These are phyloP conservation scores for Eimeria praecox DNA, from an alignment of 169 alveolate genomes.

Conservation along the genomic window DNA sequence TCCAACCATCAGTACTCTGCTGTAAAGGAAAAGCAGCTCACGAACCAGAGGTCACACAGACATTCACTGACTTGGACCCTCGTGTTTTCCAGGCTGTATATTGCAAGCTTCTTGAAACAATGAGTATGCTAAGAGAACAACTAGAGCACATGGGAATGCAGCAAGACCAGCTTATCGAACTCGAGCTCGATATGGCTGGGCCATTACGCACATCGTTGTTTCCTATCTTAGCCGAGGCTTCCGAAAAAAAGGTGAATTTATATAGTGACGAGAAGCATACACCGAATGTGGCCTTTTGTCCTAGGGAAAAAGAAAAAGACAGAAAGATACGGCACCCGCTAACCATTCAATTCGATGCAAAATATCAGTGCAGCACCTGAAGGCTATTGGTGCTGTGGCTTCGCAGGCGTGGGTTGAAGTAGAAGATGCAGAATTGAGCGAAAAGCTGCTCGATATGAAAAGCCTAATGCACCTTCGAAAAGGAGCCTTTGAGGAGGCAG, in stretches of 20 bases:
- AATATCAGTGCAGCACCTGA: background rate
- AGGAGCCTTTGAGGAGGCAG: slow-evolving; percentile 55
- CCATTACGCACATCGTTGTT: slow-evolving; percentile 19
- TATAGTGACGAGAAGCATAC: background rate
- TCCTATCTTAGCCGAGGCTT: slow-evolving; percentile 49
- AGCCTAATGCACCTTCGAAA: slow-evolving; percentile 43
- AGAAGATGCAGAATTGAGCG: slow-evolving; percentile 57
- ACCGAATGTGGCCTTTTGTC: background rate
- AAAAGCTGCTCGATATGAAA: slow-evolving; percentile 31
- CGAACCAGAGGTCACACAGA: background rate
- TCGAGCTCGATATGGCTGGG: slow-evolving; percentile 48
- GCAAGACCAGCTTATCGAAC: slow-evolving; percentile 42
- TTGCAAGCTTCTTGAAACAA: slow-evolving; percentile 61
- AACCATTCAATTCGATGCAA: background rate
- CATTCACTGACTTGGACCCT: slow-evolving; percentile 69
- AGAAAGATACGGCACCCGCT: no score
- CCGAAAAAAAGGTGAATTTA: slow-evolving; percentile 40
- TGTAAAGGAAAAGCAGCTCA: slow-evolving; percentile 17
- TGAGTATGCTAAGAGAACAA: background rate
- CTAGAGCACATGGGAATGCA: slow-evolving; percentile 36
- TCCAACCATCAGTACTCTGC: slow-evolving; percentile 44
- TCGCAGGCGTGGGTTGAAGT: slow-evolving; percentile 44
- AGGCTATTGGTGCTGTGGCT: background rate
- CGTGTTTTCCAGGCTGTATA: slow-evolving; percentile 78
- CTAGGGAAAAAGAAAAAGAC: no score